Percentiles rank a stretch among this genome's conserved stretches.
phyloP scores from a whole-genome alignment of 1,139 yeast species.

The Nakaseomyces kungkrabaensis region DNA sequence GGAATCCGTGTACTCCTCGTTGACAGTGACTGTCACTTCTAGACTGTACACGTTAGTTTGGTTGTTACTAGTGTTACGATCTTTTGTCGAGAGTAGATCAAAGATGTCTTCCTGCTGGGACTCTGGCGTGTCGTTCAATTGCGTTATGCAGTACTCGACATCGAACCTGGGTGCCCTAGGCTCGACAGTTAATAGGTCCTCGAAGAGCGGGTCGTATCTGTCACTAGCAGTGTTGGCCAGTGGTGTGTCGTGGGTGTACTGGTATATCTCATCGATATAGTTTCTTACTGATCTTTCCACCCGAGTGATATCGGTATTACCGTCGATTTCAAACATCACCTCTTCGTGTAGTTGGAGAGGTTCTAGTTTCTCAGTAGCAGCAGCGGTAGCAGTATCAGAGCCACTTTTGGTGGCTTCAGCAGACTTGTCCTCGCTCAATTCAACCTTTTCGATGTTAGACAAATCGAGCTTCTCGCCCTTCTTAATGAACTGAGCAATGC shows the following conservation, averaged over 20 bases:
- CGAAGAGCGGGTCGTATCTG: constrained; percentile 51
- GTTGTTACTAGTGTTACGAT: constrained; percentile 13
- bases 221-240: constrained; percentile 33
- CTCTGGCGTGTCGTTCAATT: constrained; percentile 11
- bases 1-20: constrained; percentile 21
- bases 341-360: not conserved
- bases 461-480: constrained; percentile 63
- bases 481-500: constrained; percentile 48
- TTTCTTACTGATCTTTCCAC: constrained; percentile 13
- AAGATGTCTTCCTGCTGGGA: constrained; percentile 34
- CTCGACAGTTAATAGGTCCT: constrained; percentile 51
- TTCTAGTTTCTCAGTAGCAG: not conserved
- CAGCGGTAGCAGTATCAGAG: no score
- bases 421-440: constrained; percentile 12
- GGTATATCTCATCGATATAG: constrained; percentile 19
- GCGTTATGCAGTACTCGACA: constrained; percentile 28
- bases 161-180: constrained; percentile 50
- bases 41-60: not conserved
- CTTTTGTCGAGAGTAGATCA: constrained; percentile 32
- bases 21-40: not conserved
- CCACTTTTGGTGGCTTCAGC: no score
- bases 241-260: constrained; percentile 17
- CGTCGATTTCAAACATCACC: constrained; percentile 4
- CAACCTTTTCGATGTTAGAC: constrained; percentile 47
- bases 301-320: constrained; percentile 15